A percentile compares a stretch with the other conserved stretches of the same genome.
These are phyloP conservation scores for Pleurotus pulmonarius DNA, from an alignment of 768 basidiomycete species.

Conservation along the genomic window DNA sequence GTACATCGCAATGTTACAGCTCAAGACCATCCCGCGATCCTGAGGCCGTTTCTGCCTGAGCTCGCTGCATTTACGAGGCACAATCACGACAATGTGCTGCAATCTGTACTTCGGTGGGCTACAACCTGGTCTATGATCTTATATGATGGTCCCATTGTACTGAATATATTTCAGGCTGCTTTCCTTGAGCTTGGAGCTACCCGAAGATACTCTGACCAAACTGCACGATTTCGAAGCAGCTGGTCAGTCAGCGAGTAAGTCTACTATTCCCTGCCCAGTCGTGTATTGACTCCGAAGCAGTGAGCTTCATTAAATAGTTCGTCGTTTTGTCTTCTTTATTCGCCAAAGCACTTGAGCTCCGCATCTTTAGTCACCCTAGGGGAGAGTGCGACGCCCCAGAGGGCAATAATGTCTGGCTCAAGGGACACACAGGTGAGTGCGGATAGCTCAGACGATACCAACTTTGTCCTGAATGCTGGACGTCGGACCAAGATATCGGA, in stretches of 20 bases:
- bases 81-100: slow-evolving; percentile 49
- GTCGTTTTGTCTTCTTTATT: slow-evolving; percentile 10
- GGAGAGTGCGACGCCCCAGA: slow-evolving; percentile 36
- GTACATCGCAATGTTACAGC: slow-evolving; percentile 49
- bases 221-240: slow-evolving; percentile 38
- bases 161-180: slow-evolving; percentile 32
- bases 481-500: slow-evolving; percentile 32
- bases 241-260: slow-evolving; percentile 39
- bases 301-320: slow-evolving; percentile 48
- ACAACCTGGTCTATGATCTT: background rate
- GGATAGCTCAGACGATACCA: slow-evolving; percentile 8
- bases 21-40: slow-evolving; percentile 42
- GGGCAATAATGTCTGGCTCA: slow-evolving; percentile 45
- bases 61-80: slow-evolving; percentile 45
- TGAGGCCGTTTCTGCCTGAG: slow-evolving; percentile 52
- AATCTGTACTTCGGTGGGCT: slow-evolving; percentile 40
- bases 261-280: background rate
- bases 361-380: slow-evolving; percentile 32
- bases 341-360: background rate
- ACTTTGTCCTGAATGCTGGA: background rate
- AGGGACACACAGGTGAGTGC: slow-evolving; percentile 40
- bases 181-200: slow-evolving; percentile 49
- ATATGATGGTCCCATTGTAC: background rate
- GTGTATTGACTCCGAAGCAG: slow-evolving; percentile 15
- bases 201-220: slow-evolving; percentile 47